Percentiles rank a stretch among this genome's conserved stretches.
Evolutionary conservation across 345 rosid genomes (phyloP).

Genomic region (Capsella bursapastoris): DNA sequence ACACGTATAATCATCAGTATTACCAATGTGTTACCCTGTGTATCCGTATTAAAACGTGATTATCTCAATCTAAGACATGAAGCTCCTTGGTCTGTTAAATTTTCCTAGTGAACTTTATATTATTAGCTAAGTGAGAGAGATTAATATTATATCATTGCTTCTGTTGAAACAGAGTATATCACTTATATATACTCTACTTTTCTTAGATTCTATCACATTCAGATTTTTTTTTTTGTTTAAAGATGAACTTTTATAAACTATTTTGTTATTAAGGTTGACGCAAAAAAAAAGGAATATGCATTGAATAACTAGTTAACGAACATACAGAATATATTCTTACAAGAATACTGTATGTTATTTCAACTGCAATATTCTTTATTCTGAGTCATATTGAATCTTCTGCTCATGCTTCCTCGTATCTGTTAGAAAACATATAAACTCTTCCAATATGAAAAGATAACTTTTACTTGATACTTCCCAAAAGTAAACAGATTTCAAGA

Average conservation of each 20-base stretch:
- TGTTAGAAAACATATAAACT: constrained; percentile 24
- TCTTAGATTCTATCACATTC: constrained; percentile 17
- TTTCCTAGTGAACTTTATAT: not conserved
- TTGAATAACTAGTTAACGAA: constrained; percentile 1
- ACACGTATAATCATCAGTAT: not conserved
- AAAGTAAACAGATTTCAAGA: constrained; percentile 22
- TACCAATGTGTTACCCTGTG: not conserved
- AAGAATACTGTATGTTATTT: not conserved
- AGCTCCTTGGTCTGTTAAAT: constrained; percentile 14
- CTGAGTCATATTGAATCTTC: constrained; percentile 18
- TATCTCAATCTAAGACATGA: not conserved
- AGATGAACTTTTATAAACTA: not conserved
- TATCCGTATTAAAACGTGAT: not conserved
- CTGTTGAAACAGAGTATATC: not conserved
- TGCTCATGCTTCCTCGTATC: constrained; percentile 31
- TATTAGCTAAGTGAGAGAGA: not conserved
- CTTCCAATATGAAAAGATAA: not conserved
- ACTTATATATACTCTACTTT: not conserved
- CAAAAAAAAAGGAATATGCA: not conserved
- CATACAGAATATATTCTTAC: constrained; percentile 8
- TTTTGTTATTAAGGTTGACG: constrained; percentile 8
- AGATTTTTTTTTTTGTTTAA: too few relatives aligned
- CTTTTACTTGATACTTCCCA: constrained; percentile 24
- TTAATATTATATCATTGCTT: constrained; percentile 6
- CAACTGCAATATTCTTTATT: constrained; percentile 19